Percentiles rank a stretch among this genome's conserved stretches.
These are phyloP conservation scores for Punctularia strigosozonata DNA, from an alignment of 768 basidiomycete genomes.

Conservation along the genomic window DNA sequence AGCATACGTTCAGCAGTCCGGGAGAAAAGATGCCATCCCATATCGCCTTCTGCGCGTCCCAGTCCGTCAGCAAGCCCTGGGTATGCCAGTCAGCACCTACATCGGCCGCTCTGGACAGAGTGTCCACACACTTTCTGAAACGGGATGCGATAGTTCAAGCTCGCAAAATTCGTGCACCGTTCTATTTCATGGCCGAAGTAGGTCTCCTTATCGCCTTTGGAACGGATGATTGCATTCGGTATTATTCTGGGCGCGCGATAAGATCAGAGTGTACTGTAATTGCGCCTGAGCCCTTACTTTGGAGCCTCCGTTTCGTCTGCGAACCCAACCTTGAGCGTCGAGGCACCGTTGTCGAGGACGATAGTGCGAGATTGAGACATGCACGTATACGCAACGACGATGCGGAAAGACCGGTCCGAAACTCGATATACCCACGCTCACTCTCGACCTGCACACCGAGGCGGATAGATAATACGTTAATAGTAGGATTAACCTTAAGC, in stretches of 20 bases:
- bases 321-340: slow-evolving; percentile 66
- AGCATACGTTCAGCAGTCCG: slow-evolving; percentile 47
- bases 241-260: slow-evolving; percentile 36
- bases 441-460: no score
- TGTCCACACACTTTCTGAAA: slow-evolving; percentile 62
- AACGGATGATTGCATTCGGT: slow-evolving; percentile 74
- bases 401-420: no score
- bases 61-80: slow-evolving; percentile 87
- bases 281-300: slow-evolving; percentile 19
- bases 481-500: no score
- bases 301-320: slow-evolving; percentile 16
- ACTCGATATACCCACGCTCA: no score
- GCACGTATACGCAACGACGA: no score
- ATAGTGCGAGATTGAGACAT: slow-evolving; percentile 24
- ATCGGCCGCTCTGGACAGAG: slow-evolving; percentile 13
- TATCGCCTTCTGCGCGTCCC: slow-evolving; percentile 90
- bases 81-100: no score
- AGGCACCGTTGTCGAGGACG: slow-evolving; percentile 83
- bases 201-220: slow-evolving; percentile 70
- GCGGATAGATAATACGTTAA: no score
- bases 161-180: slow-evolving; percentile 66
- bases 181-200: slow-evolving; percentile 84
- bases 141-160: slow-evolving; percentile 72
- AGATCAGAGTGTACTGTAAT: neutral
- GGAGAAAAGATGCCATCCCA: slow-evolving; percentile 87